Percentiles rank a stretch among this genome's conserved stretches.
Evolutionary conservation across 495 filamentous ascomycete species (phyloP).

Genomic region (Daldinia caldariorum): DNA sequence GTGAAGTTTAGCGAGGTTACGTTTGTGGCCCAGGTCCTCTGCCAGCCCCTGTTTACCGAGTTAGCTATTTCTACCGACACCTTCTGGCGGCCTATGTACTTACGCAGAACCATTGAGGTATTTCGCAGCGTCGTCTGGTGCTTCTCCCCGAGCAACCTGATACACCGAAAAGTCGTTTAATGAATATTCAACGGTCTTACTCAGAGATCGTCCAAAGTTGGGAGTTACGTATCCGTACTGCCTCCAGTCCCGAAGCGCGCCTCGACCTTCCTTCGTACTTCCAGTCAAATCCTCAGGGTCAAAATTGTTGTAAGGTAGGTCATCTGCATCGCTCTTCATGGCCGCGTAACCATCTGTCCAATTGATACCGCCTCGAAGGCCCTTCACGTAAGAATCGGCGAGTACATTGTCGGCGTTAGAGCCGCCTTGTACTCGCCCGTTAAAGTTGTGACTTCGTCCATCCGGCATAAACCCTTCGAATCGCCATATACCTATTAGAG

Average conservation of each 20-base stretch:
- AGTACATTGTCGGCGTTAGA: slow-evolving; percentile 77
- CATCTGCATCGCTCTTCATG: slow-evolving; percentile 73
- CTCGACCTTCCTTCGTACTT: slow-evolving; percentile 72
- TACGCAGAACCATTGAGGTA: slow-evolving; percentile 68
- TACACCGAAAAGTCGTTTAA: slow-evolving; percentile 72
- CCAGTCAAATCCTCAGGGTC: slow-evolving; percentile 66
- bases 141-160: slow-evolving; percentile 66
- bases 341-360: slow-evolving; percentile 74
- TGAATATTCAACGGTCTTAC: slow-evolving; percentile 72
- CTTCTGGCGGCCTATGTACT: neutral
- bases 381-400: slow-evolving; percentile 77
- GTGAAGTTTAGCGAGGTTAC: slow-evolving; percentile 63
- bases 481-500: slow-evolving; percentile 74
- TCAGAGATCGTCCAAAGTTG: slow-evolving; percentile 64
- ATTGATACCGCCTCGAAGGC: slow-evolving; percentile 65
- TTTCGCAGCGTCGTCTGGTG: slow-evolving; percentile 61
- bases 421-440: slow-evolving; percentile 72
- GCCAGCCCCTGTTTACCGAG: slow-evolving; percentile 61
- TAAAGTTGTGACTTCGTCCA: slow-evolving; percentile 69
- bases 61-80: neutral
- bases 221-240: slow-evolving; percentile 69
- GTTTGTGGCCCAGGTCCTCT: slow-evolving; percentile 70
- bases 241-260: slow-evolving; percentile 73
- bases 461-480: slow-evolving; percentile 72
- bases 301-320: slow-evolving; percentile 64